Conservation (phyloP, 2,329 filamentous ascomycete species). For the Curvularia eragrostidis region DNA sequence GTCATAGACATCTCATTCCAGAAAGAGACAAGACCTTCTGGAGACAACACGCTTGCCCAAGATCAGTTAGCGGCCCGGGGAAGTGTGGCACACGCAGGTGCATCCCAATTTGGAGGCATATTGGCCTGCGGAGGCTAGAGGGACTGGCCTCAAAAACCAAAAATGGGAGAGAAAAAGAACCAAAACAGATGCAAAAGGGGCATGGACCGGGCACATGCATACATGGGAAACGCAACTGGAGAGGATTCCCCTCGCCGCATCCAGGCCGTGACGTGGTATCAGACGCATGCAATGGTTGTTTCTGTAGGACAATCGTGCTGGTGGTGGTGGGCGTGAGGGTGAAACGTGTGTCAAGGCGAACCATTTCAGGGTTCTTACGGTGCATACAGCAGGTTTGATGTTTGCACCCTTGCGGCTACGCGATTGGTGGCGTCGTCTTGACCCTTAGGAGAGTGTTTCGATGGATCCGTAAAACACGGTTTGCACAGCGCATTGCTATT, state of each 20-base stretch:
- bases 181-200: conserved; percentile 2
- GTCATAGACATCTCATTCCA: conserved; percentile 1
- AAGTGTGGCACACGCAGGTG: conserved; percentile 9
- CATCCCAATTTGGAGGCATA: conserved; percentile 4
- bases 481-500: conserved; percentile 8
- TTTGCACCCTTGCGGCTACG: conserved; percentile 8
- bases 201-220: conserved; percentile 2
- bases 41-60: background rate
- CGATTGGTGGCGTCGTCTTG: conserved; percentile 14
- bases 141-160: conserved; percentile 4
- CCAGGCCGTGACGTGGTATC: conserved; percentile 7
- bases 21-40: conserved; percentile 7
- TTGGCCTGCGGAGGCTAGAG: conserved; percentile 2
- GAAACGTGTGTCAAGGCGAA: conserved; percentile 17
- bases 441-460: conserved; percentile 7
- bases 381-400: conserved; percentile 3
- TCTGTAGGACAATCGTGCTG: conserved; percentile 2
- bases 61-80: background rate
- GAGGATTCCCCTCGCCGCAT: background rate
- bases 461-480: conserved; percentile 5
- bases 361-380: conserved; percentile 19
- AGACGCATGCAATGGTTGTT: conserved; percentile 3
- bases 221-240: background rate
- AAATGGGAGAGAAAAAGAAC: background rate
- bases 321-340: background rate